Evolutionary conservation across 805 yeast genomes (phyloP).

Genomic region (Metschnikowia kunwiensis): DNA sequence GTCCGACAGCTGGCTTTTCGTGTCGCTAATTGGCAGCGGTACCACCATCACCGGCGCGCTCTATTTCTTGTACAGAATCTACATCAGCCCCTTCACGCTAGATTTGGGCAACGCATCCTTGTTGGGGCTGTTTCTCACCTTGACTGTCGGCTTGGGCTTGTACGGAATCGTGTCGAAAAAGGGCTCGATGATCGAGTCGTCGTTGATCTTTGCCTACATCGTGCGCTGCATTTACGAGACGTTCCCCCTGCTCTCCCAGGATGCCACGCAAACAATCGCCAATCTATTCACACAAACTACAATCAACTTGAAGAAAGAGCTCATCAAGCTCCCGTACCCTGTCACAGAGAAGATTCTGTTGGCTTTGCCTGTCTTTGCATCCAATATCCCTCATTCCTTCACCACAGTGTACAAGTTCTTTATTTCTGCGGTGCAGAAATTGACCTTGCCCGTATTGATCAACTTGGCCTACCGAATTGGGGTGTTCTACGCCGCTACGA

Average conservation of each 20-base stretch:
- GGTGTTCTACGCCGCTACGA: constrained; percentile 88
- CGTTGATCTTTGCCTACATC: constrained; percentile 82
- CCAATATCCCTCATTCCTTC: constrained; percentile 51
- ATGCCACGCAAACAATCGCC: constrained; percentile 34
- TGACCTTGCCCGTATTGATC: constrained; percentile 76
- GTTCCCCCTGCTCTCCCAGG: constrained; percentile 78
- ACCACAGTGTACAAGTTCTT: constrained; percentile 54
- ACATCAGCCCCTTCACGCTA: constrained; percentile 68
- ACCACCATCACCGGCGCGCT: constrained; percentile 71
- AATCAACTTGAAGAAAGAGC: constrained; percentile 30
- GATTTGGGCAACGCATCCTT: constrained; percentile 75
- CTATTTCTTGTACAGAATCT: constrained; percentile 79
- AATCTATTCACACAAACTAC: constrained; percentile 34
- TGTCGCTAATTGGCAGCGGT: constrained; percentile 68
- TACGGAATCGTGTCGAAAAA: constrained; percentile 80
- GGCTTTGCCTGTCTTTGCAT: constrained; percentile 45
- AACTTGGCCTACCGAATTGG: constrained; percentile 82
- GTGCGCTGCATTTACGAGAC: constrained; percentile 92
- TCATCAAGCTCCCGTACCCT: constrained; percentile 38
- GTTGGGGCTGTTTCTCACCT: constrained; percentile 79
- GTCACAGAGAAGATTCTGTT: constrained; percentile 25
- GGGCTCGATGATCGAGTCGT: constrained; percentile 89
- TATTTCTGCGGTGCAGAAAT: constrained; percentile 51
- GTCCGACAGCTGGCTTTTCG: constrained; percentile 77
- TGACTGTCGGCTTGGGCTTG: constrained; percentile 68